Evolutionary conservation across 495 filamentous ascomycete genomes (phyloP), one percentile per base, ranked within the genome.

Genomic region (Trichodelitschia bisporula): DNA sequence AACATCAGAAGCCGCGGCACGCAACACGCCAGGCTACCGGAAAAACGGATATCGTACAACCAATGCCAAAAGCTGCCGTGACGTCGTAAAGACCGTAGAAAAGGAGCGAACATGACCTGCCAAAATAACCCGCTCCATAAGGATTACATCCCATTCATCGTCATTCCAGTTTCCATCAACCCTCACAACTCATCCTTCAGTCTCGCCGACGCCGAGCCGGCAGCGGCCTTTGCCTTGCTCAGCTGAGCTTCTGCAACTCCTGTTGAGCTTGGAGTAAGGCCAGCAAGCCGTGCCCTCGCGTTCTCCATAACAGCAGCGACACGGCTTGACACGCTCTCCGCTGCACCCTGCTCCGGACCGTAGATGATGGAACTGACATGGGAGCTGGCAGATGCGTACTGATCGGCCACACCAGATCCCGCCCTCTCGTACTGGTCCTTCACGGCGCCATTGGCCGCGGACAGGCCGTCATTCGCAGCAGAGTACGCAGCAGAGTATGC

Each of bases 301-400:
- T 52, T 58, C 40, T 59, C 54, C 19, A 64, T 45, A 14, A 55
- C 58, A 18, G 34, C 53, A 13, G 48, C 36, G 18, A 70, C 37
- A 32, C 54, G 52, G 29, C 40, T 50, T 28, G 55, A 56, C 26
- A 62, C 61, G 34, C 59, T 64, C 38, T 73, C 64, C 3, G 69
- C 41, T 19, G 56, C 56, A 12, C 58, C 59, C 29, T 63, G 50
- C 40, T 69, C 58, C 10, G 57, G 43, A 3, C 55, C 51, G 31
- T 54, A 54, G 10, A 54, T 27, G 2, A 45, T 44, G 8, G 26
- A 35, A 28, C 42, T 53, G 14, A 50, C 35, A 11, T 24, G 19
- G 3, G 34, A 19, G 15, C 28, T 32, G 1, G 38, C 44, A 11
- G 38, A 21, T n/a, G n/a, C n/a, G n/a, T n/a, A n/a, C n/a, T n/a